These are phyloP conservation scores for Ulota crispa DNA, from an alignment of 225 moss, liverwort and hornwort species.

Conservation along the genomic window DNA sequence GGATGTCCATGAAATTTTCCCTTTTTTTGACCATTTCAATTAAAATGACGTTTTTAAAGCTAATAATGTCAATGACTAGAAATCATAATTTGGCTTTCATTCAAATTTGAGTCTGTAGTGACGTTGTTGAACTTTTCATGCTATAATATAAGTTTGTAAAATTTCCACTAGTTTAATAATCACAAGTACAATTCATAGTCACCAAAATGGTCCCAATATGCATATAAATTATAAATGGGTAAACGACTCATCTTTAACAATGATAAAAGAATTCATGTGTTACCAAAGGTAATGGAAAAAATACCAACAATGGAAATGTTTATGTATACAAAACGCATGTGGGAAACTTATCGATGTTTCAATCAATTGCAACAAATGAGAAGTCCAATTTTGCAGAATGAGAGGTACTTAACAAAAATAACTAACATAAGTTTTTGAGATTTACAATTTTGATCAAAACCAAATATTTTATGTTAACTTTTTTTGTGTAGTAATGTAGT, in stretches of 20 bases:
- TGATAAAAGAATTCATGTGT: background rate
- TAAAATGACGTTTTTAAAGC: background rate
- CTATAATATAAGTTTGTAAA: accelerated
- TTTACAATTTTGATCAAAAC: accelerated
- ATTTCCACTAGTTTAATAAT: background rate
- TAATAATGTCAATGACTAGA: background rate
- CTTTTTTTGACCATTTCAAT: background rate
- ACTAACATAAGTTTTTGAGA: too few relatives aligned
- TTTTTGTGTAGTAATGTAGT: conserved; percentile 1
- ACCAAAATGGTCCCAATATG: accelerated
- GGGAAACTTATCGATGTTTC: conserved; percentile 23
- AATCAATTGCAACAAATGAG: conserved; percentile 22
- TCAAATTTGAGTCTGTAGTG: background rate
- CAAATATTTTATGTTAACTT: background rate
- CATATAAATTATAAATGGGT: accelerated
- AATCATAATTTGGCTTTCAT: background rate
- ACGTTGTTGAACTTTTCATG: accelerated
- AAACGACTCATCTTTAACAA: accelerated
- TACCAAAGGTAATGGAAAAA: conserved; percentile 25
- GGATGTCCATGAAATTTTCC: too few relatives aligned
- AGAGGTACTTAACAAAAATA: background rate
- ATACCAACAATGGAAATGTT: conserved; percentile 17
- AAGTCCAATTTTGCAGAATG: background rate
- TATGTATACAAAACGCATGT: conserved; percentile 27
- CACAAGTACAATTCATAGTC: accelerated